These are phyloP conservation scores for Aspergillus fumigatiaffinis DNA, from an alignment of 2,329 filamentous ascomycete genomes.

Conservation along the genomic window DNA sequence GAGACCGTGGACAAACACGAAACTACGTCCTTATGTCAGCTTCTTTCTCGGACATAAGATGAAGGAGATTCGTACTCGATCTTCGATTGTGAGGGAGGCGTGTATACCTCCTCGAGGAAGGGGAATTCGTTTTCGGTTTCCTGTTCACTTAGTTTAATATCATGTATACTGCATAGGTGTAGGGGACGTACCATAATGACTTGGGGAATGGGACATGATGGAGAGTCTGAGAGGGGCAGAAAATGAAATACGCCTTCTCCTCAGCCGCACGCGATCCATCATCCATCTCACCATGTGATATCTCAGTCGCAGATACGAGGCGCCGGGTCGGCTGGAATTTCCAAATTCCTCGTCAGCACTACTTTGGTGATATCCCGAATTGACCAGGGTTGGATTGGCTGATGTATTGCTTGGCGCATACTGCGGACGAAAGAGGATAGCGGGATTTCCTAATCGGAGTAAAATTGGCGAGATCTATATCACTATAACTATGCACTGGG, in stretches of 20 bases:
- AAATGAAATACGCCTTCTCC: not conserved
- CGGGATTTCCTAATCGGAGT: not conserved
- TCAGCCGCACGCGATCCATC: not conserved
- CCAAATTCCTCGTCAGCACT: not conserved
- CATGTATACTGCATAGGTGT: conserved; percentile 2
- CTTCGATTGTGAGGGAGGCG: conserved; percentile 21
- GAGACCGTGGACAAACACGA: conserved; percentile 31
- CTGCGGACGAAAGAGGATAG: not conserved
- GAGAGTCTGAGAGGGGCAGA: not conserved
- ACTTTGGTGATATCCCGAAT: not conserved
- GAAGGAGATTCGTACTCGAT: conserved; percentile 20
- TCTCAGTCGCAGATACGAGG: not conserved
- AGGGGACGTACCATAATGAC: not conserved
- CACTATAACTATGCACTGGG: not conserved
- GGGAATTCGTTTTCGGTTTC: conserved; percentile 24
- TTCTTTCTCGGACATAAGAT: too few relatives aligned
- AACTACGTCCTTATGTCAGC: conserved; percentile 8
- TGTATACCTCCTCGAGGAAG: conserved; percentile 28
- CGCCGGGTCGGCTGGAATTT: not conserved
- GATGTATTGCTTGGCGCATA: not conserved
- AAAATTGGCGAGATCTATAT: not conserved
- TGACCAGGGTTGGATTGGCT: not conserved
- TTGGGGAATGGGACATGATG: not conserved
- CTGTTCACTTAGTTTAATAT: conserved; percentile 14
- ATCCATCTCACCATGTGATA: not conserved